A percentile compares a stretch with the other conserved stretches of the same genome.
Evolutionary conservation across 257 asterid genomes (phyloP).

Genomic region (Rehmannia glutinosa): DNA sequence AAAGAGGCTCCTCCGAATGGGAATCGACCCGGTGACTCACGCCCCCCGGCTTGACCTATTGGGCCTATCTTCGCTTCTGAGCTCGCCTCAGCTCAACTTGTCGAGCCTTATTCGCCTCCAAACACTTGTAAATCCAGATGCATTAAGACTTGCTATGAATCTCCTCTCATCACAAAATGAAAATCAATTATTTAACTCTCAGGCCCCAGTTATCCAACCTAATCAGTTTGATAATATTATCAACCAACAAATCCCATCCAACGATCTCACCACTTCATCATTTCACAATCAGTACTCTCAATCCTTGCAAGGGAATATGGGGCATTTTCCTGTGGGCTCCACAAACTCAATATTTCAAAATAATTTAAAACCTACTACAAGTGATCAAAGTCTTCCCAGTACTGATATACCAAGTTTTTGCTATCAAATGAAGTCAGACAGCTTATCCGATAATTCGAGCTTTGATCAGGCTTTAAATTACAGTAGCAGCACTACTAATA

Average conservation of each 20-base stretch:
- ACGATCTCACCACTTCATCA: constrained; percentile 21
- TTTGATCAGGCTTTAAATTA: background rate
- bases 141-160: constrained; percentile 40
- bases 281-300: constrained; percentile 18
- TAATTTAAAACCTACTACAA: constrained; percentile 21
- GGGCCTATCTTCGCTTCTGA: constrained; percentile 56
- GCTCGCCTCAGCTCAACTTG: constrained; percentile 49
- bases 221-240: constrained; percentile 35
- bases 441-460: constrained; percentile 34
- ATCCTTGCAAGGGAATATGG: constrained; percentile 26
- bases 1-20: constrained; percentile 64
- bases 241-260: constrained; percentile 35
- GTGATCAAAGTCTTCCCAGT: constrained; percentile 15
- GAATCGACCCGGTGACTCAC: constrained; percentile 88
- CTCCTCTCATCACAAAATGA: constrained; percentile 42
- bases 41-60: constrained; percentile 67
- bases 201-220: constrained; percentile 33
- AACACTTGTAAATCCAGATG: constrained; percentile 66
- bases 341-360: constrained; percentile 34
- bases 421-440: constrained; percentile 31
- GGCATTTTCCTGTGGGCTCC: constrained; percentile 13
- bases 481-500: background rate
- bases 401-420: constrained; percentile 13
- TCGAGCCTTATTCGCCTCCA: constrained; percentile 60
- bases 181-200: constrained; percentile 32